phyloP scores from a whole-genome alignment of 2,329 filamentous ascomycete genomes.

The Clathrospora elynae region DNA sequence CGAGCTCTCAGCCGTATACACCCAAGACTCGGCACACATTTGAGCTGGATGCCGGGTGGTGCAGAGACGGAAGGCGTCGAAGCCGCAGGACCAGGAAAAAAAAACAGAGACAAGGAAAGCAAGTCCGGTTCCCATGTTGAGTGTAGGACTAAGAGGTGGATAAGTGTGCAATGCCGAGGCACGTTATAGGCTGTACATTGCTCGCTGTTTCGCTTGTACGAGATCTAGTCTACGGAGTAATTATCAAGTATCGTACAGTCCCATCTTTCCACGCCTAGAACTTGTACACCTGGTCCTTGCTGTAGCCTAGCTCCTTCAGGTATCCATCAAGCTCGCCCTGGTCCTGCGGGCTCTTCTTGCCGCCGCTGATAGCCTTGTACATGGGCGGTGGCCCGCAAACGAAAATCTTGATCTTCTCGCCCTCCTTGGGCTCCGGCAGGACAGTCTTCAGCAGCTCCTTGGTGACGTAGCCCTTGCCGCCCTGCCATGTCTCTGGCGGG shows the following conservation, averaged over 20 bases:
- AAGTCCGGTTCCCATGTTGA: too few species aligned
- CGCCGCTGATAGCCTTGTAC: slow-evolving; percentile 90
- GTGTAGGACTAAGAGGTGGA: too few species aligned
- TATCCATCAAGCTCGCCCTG: slow-evolving; percentile 87
- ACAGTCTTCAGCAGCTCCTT: slow-evolving; percentile 96
- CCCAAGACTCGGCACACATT: too few species aligned
- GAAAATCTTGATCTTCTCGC: slow-evolving; percentile 91
- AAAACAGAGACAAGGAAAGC: too few species aligned
- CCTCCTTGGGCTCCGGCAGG: slow-evolving; percentile 83
- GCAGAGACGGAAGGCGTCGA: too few species aligned
- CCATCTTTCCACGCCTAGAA: slow-evolving; percentile 29
- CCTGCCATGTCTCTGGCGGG: slow-evolving; percentile 75
- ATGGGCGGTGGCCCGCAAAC: slow-evolving; percentile 91
- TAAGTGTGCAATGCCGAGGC: too few species aligned
- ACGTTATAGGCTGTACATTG: too few species aligned
- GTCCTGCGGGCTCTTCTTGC: slow-evolving; percentile 89
- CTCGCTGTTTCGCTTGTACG: slow-evolving; percentile 4
- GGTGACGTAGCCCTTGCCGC: slow-evolving; percentile 78
- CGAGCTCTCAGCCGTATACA: too few species aligned
- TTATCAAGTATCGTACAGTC: slow-evolving; percentile 29
- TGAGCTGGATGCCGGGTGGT: too few species aligned
- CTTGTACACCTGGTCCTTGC: slow-evolving; percentile 93
- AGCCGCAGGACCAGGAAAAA: too few species aligned
- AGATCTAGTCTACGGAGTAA: slow-evolving; percentile 12
- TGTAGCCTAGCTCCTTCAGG: slow-evolving; percentile 83